Percentiles rank a stretch among this genome's conserved stretches.
Conservation (phyloP, 306 rosid species). For the Corylus heterophylla region DNA sequence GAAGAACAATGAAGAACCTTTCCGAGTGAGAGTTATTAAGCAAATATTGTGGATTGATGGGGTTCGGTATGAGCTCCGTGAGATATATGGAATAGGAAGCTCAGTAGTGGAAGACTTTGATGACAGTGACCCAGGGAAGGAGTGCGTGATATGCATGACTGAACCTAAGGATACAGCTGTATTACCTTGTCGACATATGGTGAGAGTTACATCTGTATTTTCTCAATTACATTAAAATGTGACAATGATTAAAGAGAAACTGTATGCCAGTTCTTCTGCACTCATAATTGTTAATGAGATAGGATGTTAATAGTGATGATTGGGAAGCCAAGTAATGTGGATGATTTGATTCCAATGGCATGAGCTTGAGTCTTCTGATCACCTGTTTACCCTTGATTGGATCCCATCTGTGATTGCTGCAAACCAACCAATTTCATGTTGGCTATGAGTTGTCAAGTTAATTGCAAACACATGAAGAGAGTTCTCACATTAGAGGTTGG, state of each 20-base stretch:
- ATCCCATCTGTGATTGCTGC: constrained; percentile 17
- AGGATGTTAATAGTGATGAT: constrained; percentile 11
- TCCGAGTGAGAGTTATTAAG: constrained; percentile 69
- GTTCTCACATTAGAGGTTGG: not conserved
- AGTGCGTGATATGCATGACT: constrained; percentile 90
- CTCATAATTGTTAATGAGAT: not conserved
- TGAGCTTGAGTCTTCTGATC: constrained; percentile 14
- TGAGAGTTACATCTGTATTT: constrained; percentile 40
- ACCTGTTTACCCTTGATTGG: constrained; percentile 1
- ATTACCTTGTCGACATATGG: constrained; percentile 93
- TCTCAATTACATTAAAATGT: constrained; percentile 6
- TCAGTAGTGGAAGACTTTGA: constrained; percentile 56
- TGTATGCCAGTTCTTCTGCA: constrained; percentile 11
- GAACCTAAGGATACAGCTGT: constrained; percentile 88
- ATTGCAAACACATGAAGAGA: not conserved
- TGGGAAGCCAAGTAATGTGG: constrained; percentile 5
- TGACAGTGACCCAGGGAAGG: constrained; percentile 70
- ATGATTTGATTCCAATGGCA: constrained; percentile 9
- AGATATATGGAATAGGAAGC: constrained; percentile 75
- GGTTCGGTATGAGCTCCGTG: constrained; percentile 76
- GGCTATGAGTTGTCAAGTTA: not conserved
- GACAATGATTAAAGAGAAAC: constrained; percentile 5
- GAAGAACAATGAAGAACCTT: constrained; percentile 52
- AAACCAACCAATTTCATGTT: constrained; percentile 7
- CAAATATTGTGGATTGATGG: constrained; percentile 85